Percentiles rank a stretch among this genome's conserved stretches.
Conservation (phyloP, 2,329 filamentous ascomycete genomes). For the Beauveria sp. region DNA sequence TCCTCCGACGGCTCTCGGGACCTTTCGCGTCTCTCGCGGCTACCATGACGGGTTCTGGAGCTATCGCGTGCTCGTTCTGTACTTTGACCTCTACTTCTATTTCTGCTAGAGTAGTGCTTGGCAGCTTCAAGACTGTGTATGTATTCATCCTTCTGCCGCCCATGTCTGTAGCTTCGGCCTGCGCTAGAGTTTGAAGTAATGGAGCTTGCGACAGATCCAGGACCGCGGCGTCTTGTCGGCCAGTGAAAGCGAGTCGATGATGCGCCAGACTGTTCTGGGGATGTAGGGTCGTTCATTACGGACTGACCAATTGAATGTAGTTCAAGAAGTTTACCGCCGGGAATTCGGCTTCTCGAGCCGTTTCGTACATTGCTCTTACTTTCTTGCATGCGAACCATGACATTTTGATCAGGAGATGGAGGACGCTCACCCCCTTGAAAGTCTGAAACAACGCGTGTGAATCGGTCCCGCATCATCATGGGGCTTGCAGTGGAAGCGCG, state of each 20-base stretch:
- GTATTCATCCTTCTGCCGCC: slow-evolving; percentile 61
- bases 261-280: slow-evolving; percentile 47
- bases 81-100: slow-evolving; percentile 48
- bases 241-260: slow-evolving; percentile 49
- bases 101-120: slow-evolving; percentile 50
- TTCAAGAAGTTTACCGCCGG: slow-evolving; percentile 58
- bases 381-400: slow-evolving; percentile 54
- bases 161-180: slow-evolving; percentile 40
- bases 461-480: slow-evolving; percentile 50
- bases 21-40: slow-evolving; percentile 42
- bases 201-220: slow-evolving; percentile 50
- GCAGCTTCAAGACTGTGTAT: slow-evolving; percentile 80
- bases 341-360: slow-evolving; percentile 71
- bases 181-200: slow-evolving; percentile 49
- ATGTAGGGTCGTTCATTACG: slow-evolving; percentile 44
- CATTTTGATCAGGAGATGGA: slow-evolving; percentile 54
- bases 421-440: slow-evolving; percentile 35
- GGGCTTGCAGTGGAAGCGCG: slow-evolving; percentile 62
- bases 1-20: slow-evolving; percentile 60
- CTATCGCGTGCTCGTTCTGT: slow-evolving; percentile 36
- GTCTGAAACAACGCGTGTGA: slow-evolving; percentile 27
- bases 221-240: slow-evolving; percentile 45
- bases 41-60: slow-evolving; percentile 38
- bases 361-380: slow-evolving; percentile 53
- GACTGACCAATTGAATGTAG: slow-evolving; percentile 50